Percentiles rank a stretch among this genome's conserved stretches.
Evolutionary conservation across 352 stramenopile species (phyloP).

Genomic region (Globisporangium perplexum): DNA sequence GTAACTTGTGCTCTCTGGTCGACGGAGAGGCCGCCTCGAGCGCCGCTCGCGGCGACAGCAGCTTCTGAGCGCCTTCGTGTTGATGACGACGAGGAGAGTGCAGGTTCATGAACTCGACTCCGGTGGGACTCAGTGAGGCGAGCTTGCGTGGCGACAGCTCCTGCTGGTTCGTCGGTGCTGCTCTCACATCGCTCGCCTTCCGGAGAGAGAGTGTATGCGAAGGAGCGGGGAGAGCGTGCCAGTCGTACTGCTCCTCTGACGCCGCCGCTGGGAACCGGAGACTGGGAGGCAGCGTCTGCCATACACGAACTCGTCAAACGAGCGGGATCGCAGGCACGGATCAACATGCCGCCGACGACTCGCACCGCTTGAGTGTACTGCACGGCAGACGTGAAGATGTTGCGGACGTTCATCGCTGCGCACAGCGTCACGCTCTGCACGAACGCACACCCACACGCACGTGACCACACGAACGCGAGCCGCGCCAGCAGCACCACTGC

Average conservation of each 20-base stretch:
- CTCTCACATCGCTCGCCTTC: background rate
- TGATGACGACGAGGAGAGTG: background rate
- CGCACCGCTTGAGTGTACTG: conserved; percentile 41
- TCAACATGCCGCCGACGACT: background rate
- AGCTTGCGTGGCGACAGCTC: background rate
- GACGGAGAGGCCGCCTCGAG: conserved; percentile 7
- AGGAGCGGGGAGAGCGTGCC: conserved; percentile 19
- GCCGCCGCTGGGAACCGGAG: conserved; percentile 24
- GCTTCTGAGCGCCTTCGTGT: background rate
- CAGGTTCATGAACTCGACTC: background rate
- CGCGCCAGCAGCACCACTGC: background rate
- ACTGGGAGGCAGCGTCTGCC: conserved; percentile 36
- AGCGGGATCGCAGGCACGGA: background rate
- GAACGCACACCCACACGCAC: background rate
- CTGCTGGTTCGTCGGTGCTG: background rate
- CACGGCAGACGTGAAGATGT: conserved; percentile 51
- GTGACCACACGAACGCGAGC: background rate
- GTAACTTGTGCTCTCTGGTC: conserved; percentile 24
- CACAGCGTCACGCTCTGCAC: conserved; percentile 52
- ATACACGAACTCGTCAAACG: background rate
- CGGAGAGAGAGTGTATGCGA: conserved; percentile 1
- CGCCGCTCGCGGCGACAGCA: background rate
- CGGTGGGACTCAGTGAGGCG: background rate
- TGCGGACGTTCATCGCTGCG: conserved; percentile 57
- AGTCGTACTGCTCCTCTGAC: conserved; percentile 23